phyloP scores from a whole-genome alignment of 352 stramenopile species.

The Pythium biforme region DNA sequence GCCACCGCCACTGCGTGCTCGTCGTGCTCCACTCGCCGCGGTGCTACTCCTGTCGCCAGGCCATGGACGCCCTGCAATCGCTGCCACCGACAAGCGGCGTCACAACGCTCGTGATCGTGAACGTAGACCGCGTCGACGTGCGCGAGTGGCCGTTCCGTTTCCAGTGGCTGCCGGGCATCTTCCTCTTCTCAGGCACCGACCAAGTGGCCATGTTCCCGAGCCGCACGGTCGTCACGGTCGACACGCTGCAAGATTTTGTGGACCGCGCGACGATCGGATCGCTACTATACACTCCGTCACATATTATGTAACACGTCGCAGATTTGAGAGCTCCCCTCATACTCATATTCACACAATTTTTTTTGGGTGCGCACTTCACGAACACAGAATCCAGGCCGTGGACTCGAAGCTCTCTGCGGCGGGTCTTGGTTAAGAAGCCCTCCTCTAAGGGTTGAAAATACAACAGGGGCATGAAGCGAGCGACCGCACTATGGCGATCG shows the following conservation, averaged over 20 bases:
- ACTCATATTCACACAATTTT: neutral
- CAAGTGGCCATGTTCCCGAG: constrained; percentile 9
- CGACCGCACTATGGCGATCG: neutral
- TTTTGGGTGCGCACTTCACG: no score
- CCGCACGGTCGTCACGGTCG: constrained; percentile 10
- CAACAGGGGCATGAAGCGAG: no score
- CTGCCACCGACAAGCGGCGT: neutral
- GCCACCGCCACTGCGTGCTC: constrained; percentile 2
- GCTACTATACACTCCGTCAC: neutral
- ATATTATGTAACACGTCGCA: constrained; percentile 14
- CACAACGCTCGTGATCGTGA: constrained; percentile 8
- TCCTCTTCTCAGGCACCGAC: constrained; percentile 5
- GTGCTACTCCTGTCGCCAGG: constrained; percentile 23
- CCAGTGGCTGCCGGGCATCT: constrained; percentile 22
- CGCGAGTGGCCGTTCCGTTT: constrained; percentile 17
- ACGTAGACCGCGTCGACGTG: constrained; percentile 20
- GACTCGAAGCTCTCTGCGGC: no score
- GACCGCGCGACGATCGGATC: neutral
- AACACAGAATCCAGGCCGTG: no score
- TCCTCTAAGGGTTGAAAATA: no score
- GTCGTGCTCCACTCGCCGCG: constrained; percentile 17
- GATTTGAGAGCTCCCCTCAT: neutral
- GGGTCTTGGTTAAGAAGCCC: no score
- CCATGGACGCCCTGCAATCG: constrained; percentile 5
- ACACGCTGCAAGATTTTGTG: constrained; percentile 10